Evolutionary conservation across 345 rosid genomes (phyloP), one percentile per base, ranked within the genome.

Genomic region (Toxicodendron radicans): DNA sequence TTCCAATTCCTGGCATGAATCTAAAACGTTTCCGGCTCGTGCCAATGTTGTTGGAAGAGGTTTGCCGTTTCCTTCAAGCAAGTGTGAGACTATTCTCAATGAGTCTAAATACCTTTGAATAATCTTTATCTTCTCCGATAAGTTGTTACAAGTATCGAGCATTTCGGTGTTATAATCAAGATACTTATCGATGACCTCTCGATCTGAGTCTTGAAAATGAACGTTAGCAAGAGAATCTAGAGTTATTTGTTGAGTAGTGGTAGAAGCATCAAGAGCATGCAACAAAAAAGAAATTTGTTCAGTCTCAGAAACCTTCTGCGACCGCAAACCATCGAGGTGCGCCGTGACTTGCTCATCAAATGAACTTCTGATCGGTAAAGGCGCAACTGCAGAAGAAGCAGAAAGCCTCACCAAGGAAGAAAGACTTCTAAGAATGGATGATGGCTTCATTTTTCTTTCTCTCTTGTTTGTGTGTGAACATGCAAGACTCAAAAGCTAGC

Each of bases 211-310:
- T 18, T 71, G 66, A 60, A 12, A 0, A 32, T n/a, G 3, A 53
- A 33, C 6, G 3, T 32, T 11, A 3, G 46, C 16, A 1, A 71
- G 66, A 17, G 58, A 48, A 18, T 32, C 2, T 10, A 59, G 30
- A 0, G 75, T 71, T 33, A 59, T 48, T 48, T 71, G 30, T 32
- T 59, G 75, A 13, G 66, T 52, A 24, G 67, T 16, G 17, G 20
- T 46, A 20, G 75, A 60, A 16, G 48, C 67, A 7, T 46, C 52
- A 13, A 71, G 75, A 30, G 75, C 75, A 10, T 71, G 57, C 9
- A 71, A 48, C 58, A 71, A n/a, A 45, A 5, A 24, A 35, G 43
- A 23, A 24, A 7, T 10, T 3, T 27, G 4, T 3, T 18, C 43
- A 24, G 23, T 14, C 12, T 66, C 6, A 46, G 24, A 10, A 16